phyloP scores from a whole-genome alignment of 2,329 filamentous ascomycete species.

The Gaeumannomyces tritici region DNA sequence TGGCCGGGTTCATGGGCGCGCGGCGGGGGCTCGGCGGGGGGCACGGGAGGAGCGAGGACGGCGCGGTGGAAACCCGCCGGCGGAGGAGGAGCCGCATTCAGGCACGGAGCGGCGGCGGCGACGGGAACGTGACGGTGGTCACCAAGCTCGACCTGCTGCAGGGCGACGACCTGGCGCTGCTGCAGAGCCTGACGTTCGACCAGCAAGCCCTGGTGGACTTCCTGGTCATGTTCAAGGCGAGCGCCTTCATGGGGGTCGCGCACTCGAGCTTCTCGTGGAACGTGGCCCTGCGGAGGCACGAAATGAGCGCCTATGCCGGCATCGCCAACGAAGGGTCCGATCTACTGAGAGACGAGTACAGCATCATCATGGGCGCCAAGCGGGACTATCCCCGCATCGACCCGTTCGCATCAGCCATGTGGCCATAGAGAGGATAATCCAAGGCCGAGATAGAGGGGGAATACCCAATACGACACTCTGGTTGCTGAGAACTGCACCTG shows the following conservation, averaged over 20 bases:
- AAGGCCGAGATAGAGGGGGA: too few species aligned
- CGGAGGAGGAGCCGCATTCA: background rate
- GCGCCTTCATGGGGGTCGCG: slow-evolving; percentile 22
- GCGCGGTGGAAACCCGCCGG: too few species aligned
- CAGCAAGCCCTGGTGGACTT: slow-evolving; percentile 24
- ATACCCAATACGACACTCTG: too few species aligned
- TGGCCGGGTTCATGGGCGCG: slow-evolving; percentile 10
- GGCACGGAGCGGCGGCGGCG: slow-evolving; percentile 4
- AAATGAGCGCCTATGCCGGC: slow-evolving; percentile 17
- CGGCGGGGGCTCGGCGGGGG: background rate
- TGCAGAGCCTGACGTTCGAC: slow-evolving; percentile 19
- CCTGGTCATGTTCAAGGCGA: slow-evolving; percentile 20
- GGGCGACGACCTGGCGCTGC: slow-evolving; percentile 9
- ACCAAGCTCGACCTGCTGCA: slow-evolving; percentile 20
- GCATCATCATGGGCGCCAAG: slow-evolving; percentile 20
- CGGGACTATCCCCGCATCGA: slow-evolving; percentile 20
- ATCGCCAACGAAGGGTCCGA: slow-evolving; percentile 20
- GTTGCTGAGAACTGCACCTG: too few species aligned
- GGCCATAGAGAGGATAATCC: too few species aligned
- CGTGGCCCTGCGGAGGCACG: slow-evolving; percentile 20
- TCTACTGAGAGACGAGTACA: slow-evolving; percentile 19
- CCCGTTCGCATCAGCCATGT: slow-evolving; percentile 18
- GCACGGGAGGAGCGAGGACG: too few species aligned
- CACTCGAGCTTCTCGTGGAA: slow-evolving; percentile 23
- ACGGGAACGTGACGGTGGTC: slow-evolving; percentile 18